Evolutionary conservation across 2,329 filamentous ascomycete genomes (phyloP).

Genomic region (Sporothrix sp.): DNA sequence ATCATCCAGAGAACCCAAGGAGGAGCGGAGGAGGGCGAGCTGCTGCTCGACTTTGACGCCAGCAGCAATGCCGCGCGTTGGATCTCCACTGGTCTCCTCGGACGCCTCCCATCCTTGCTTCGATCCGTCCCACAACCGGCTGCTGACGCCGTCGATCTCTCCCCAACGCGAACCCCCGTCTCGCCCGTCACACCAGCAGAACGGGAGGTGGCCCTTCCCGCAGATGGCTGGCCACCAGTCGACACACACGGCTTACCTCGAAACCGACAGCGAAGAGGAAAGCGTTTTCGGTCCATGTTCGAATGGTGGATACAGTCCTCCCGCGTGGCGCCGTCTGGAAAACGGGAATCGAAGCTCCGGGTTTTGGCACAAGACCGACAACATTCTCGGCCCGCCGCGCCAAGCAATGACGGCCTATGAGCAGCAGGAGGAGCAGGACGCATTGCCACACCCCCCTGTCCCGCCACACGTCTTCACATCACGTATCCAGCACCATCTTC

Average conservation of each 20-base stretch:
- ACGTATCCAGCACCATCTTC: slow-evolving; percentile 1
- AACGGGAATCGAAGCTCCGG: slow-evolving; percentile 49
- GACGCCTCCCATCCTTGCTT: slow-evolving; percentile 47
- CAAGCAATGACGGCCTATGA: background rate
- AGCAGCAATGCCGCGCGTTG: slow-evolving; percentile 18
- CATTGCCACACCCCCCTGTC: background rate
- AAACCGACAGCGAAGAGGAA: slow-evolving; percentile 30
- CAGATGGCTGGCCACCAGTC: slow-evolving; percentile 30
- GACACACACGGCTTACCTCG: slow-evolving; percentile 34
- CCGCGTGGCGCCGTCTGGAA: slow-evolving; percentile 51
- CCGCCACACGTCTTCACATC: background rate
- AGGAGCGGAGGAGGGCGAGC: slow-evolving; percentile 5
- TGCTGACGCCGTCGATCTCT: slow-evolving; percentile 1
- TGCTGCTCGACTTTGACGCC: slow-evolving; percentile 5
- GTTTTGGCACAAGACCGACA: slow-evolving; percentile 51
- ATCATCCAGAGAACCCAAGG: background rate
- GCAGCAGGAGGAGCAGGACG: background rate
- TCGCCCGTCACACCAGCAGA: background rate
- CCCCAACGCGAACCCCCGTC: slow-evolving; percentile 17
- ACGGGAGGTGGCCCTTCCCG: background rate
- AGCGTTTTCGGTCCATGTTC: slow-evolving; percentile 36
- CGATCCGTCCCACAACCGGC: slow-evolving; percentile 35
- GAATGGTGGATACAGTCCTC: slow-evolving; percentile 49
- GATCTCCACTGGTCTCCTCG: slow-evolving; percentile 27
- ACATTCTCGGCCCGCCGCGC: slow-evolving; percentile 36